phyloP scores from a whole-genome alignment of 2,329 filamentous ascomycete species.

The Zopfia rhizophila region DNA sequence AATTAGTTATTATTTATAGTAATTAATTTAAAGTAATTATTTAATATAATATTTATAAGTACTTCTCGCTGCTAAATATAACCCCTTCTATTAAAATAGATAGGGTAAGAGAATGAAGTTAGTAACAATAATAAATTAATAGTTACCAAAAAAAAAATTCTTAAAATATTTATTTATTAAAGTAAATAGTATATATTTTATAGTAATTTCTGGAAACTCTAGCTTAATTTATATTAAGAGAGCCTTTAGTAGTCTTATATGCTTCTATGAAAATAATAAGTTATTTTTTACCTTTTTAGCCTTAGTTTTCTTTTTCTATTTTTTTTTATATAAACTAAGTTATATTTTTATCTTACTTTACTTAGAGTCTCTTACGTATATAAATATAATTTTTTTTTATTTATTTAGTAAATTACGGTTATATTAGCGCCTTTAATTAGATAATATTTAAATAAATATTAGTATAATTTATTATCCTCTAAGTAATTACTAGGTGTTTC shows the following conservation, averaged over 20 bases:
- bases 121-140: too few relatives aligned
- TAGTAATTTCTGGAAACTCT: conserved; percentile 9
- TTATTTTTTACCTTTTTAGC: conserved; percentile 3
- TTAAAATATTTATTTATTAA: too few relatives aligned
- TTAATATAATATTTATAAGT: too few relatives aligned
- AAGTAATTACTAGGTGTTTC: too few relatives aligned
- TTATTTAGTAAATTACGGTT: conserved; percentile 7
- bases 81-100: too few relatives aligned
- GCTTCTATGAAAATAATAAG: not conserved
- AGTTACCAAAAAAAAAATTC: too few relatives aligned
- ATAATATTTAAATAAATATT: conserved; percentile 1
- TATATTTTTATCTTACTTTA: conserved; percentile 1
- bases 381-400: conserved; percentile 8
- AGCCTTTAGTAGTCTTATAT: conserved; percentile 6
- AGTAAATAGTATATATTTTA: conserved; percentile 6
- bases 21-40: too few relatives aligned
- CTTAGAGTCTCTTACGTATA: conserved; percentile 5
- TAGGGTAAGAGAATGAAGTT: too few relatives aligned
- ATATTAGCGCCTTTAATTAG: conserved; percentile 3
- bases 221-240: conserved; percentile 5
- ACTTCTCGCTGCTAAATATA: too few relatives aligned
- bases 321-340: too few relatives aligned
- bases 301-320: too few relatives aligned
- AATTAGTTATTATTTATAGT: too few relatives aligned
- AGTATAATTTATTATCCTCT: conserved; percentile 2